These are phyloP conservation scores for Papiliotrema terrestris DNA, from an alignment of 1,284 basidiomycete species.

Conservation along the genomic window DNA sequence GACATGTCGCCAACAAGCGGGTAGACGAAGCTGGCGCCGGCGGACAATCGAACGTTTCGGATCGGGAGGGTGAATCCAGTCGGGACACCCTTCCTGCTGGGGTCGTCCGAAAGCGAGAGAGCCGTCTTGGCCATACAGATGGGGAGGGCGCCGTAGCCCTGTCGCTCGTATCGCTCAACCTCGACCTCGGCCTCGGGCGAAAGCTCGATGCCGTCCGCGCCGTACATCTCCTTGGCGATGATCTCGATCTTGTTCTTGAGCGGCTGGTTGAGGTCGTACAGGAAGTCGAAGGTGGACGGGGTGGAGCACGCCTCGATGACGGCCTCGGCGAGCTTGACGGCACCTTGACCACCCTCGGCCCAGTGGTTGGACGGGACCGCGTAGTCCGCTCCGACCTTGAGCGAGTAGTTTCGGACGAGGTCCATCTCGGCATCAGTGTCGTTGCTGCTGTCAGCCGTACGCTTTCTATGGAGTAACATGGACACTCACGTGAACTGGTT, in stretches of 20 bases:
- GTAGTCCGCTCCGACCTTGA: slow-evolving; percentile 86
- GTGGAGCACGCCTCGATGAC: slow-evolving; percentile 80
- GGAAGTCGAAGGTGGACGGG: slow-evolving; percentile 78
- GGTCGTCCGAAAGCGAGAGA: slow-evolving; percentile 91
- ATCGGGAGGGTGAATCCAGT: slow-evolving; percentile 91
- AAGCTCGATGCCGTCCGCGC: slow-evolving; percentile 81
- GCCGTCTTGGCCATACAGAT: slow-evolving; percentile 99
- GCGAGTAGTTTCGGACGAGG: slow-evolving; percentile 74
- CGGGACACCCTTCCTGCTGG: slow-evolving; percentile 85
- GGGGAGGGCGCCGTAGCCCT: slow-evolving; percentile 54
- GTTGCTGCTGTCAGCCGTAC: slow-evolving; percentile 55
- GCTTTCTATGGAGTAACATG: neutral
- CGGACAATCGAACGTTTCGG: slow-evolving; percentile 79
- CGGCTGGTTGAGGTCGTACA: slow-evolving; percentile 78
- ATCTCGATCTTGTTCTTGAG: slow-evolving; percentile 83
- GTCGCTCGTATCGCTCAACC: slow-evolving; percentile 85
- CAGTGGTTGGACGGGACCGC: slow-evolving; percentile 96
- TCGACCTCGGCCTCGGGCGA: slow-evolving; percentile 79
- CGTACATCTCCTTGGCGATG: slow-evolving; percentile 85
- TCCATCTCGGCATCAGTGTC: slow-evolving; percentile 89
- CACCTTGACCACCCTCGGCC: slow-evolving; percentile 89
- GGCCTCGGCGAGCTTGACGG: slow-evolving; percentile 79
- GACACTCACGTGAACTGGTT: slow-evolving; percentile 84
- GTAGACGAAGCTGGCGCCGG: slow-evolving; percentile 94
- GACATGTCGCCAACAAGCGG: slow-evolving; percentile 93